Evolutionary conservation across 257 asterid genomes (phyloP).

Genomic region (Jacaranda copaia): DNA sequence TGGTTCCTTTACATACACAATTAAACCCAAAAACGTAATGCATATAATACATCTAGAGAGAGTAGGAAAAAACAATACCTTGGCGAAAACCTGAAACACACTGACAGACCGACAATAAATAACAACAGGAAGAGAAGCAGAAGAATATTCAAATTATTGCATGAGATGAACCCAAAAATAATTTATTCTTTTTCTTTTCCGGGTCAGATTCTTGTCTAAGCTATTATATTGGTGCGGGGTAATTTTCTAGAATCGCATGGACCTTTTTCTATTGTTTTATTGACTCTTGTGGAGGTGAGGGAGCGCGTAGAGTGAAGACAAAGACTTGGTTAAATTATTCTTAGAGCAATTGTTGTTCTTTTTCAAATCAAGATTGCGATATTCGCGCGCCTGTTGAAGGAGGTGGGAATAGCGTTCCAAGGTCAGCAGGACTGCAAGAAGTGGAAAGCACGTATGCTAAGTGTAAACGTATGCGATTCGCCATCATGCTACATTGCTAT

Average conservation of each 20-base stretch:
- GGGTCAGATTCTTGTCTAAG: not conserved
- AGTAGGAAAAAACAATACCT: conserved; percentile 28
- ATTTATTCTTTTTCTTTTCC: not conserved
- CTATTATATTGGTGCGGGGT: conserved; percentile 23
- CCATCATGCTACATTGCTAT: not conserved
- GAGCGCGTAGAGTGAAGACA: conserved; percentile 41
- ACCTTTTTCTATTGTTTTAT: conserved; percentile 13
- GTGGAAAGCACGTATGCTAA: conserved; percentile 34
- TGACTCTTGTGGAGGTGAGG: conserved; percentile 40
- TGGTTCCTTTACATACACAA: conserved; percentile 14
- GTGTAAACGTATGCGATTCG: too few species aligned
- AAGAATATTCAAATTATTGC: conserved; percentile 37
- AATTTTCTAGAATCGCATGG: not conserved
- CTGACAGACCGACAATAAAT: conserved; percentile 23
- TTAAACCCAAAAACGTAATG: not conserved
- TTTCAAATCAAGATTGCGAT: conserved; percentile 51
- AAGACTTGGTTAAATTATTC: conserved; percentile 29
- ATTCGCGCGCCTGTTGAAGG: conserved; percentile 52
- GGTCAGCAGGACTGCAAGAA: not conserved
- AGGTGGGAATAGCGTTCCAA: not conserved
- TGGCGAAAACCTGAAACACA: conserved; percentile 15
- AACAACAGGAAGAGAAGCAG: conserved; percentile 14
- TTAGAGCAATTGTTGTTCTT: conserved; percentile 17
- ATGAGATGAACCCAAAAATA: not conserved
- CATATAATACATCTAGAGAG: not conserved